phyloP scores from a whole-genome alignment of 495 filamentous ascomycete genomes.

The Geoglossum glabrum region DNA sequence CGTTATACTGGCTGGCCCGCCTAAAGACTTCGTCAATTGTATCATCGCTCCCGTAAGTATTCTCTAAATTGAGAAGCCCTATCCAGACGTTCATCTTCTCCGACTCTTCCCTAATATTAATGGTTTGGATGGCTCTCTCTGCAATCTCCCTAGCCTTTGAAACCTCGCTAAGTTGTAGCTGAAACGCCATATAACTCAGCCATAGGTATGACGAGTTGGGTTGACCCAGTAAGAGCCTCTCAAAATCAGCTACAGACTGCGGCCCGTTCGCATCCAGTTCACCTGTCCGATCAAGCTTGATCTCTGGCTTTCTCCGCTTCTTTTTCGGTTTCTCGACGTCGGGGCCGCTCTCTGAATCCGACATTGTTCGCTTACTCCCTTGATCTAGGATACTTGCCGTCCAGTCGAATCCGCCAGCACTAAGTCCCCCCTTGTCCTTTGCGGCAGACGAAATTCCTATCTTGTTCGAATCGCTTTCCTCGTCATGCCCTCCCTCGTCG shows the following conservation, averaged over 20 bases:
- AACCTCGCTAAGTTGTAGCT: conserved; percentile 75
- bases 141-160: conserved; percentile 70
- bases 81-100: conserved; percentile 94
- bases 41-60: conserved; percentile 71
- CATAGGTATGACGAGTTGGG: conserved; percentile 77
- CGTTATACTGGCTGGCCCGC: conserved; percentile 84
- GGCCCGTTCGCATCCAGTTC: conserved; percentile 81
- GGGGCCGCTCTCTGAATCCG: conserved; percentile 30
- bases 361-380: conserved; percentile 25
- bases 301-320: conserved; percentile 56
- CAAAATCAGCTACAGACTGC: conserved; percentile 74
- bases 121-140: conserved; percentile 72
- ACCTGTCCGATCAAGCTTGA: conserved; percentile 71
- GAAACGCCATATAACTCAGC: conserved; percentile 93
- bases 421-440: conserved; percentile 35
- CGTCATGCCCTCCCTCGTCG: conserved; percentile 26
- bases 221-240: conserved; percentile 78
- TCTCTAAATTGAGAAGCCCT: conserved; percentile 83
- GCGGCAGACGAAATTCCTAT: conserved; percentile 21
- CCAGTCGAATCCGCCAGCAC: conserved; percentile 73
- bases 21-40: conserved; percentile 75
- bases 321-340: conserved; percentile 35
- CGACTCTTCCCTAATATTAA: conserved; percentile 64
- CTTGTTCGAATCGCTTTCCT: conserved; percentile 25
- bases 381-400: conserved; percentile 37